A percentile compares a stretch with the other conserved stretches of the same genome.
Evolutionary conservation across 306 rosid species (phyloP).

Genomic region (Rosa persica): DNA sequence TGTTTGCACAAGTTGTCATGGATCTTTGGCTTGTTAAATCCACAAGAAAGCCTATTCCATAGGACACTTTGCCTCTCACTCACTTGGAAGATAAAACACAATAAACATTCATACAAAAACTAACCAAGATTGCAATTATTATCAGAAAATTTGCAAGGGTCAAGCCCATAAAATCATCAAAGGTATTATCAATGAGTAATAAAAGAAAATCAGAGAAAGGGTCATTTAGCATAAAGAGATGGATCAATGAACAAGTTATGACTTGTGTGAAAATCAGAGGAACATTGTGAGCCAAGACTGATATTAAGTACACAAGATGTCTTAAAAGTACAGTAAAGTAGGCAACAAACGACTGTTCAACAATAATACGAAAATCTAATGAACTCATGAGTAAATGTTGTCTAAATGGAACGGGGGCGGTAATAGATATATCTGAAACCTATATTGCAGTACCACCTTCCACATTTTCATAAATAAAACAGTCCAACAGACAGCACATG

Average conservation of each 20-base stretch:
- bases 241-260: neutral
- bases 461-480: neutral
- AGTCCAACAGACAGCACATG: conserved; percentile 6
- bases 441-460: neutral
- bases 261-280: neutral
- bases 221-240: neutral
- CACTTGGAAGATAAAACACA: too few relatives aligned
- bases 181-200: neutral
- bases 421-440: neutral
- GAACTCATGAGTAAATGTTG: neutral
- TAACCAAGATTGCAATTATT: neutral
- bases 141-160: neutral
- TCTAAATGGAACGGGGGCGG: neutral
- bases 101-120: neutral
- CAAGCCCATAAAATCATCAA: neutral
- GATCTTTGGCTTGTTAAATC: too few relatives aligned
- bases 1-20: too few relatives aligned
- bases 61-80: too few relatives aligned
- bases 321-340: neutral
- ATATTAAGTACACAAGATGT: neutral
- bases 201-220: neutral
- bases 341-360: neutral
- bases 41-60: too few relatives aligned
- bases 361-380: neutral
- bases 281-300: neutral